phyloP scores from a whole-genome alignment of 2,329 filamentous ascomycete genomes.

The Lojkania enalia region DNA sequence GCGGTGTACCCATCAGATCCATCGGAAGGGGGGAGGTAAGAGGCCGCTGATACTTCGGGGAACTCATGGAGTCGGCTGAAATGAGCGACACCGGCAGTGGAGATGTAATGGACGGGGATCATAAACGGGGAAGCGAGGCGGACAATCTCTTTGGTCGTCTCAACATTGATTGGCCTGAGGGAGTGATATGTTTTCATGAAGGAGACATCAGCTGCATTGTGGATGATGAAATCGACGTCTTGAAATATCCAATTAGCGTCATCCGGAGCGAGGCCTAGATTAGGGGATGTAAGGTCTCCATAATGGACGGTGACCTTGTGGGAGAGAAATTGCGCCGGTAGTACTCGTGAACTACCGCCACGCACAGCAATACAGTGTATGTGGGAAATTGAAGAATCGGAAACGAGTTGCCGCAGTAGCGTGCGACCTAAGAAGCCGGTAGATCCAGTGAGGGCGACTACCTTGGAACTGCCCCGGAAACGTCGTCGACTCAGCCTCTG shows the following conservation, averaged over 20 bases:
- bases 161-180: slow-evolving; percentile 9
- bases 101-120: slow-evolving; percentile 16
- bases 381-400: background rate
- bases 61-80: background rate
- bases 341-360: slow-evolving; percentile 11
- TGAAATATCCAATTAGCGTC: background rate
- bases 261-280: slow-evolving; percentile 7
- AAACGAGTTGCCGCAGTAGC: slow-evolving; percentile 3
- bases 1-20: slow-evolving; percentile 43
- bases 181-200: slow-evolving; percentile 12
- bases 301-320: slow-evolving; percentile 4
- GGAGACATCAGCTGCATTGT: slow-evolving; percentile 13
- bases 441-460: slow-evolving; percentile 12
- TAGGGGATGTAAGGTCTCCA: slow-evolving; percentile 8
- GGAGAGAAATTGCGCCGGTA: background rate
- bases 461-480: background rate
- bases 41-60: slow-evolving; percentile 1
- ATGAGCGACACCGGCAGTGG: slow-evolving; percentile 11
- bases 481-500: background rate
- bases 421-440: slow-evolving; percentile 12
- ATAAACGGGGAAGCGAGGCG: background rate
- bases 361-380: slow-evolving; percentile 33
- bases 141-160: slow-evolving; percentile 7
- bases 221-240: slow-evolving; percentile 16
- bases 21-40: slow-evolving; percentile 26